These are phyloP conservation scores for Priceomyces fermenticarens DNA, from an alignment of 805 yeast genomes.

Conservation along the genomic window DNA sequence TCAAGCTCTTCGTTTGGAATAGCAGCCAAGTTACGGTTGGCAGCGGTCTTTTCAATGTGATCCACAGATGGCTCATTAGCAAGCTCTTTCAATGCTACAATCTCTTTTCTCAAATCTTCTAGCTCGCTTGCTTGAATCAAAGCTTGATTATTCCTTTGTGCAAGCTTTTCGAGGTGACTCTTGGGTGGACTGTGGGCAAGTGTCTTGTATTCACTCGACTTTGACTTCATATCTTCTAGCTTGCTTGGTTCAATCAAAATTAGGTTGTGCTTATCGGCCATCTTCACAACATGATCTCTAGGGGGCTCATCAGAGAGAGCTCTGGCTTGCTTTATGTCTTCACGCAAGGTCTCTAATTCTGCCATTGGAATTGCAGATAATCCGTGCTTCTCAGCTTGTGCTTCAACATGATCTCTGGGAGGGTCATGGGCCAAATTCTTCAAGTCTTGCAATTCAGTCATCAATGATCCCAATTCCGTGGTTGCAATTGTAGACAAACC, in stretches of 20 bases:
- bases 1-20: conserved; percentile 1
- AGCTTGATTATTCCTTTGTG: conserved; percentile 7
- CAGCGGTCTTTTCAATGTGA: neutral
- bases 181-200: conserved; percentile 15
- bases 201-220: conserved; percentile 6
- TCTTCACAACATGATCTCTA: conserved; percentile 16
- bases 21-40: neutral
- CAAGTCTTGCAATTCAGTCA: conserved; percentile 7
- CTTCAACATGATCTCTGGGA: conserved; percentile 8
- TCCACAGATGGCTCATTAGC: neutral
- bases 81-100: conserved; percentile 7
- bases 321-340: too few species aligned
- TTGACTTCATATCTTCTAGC: neutral
- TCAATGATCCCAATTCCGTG: conserved; percentile 7
- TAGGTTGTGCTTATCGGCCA: conserved; percentile 12
- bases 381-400: conserved; percentile 7
- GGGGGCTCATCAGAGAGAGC: conserved; percentile 12
- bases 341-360: conserved; percentile 7
- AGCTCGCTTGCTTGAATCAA: conserved; percentile 7
- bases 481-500: conserved; percentile 19
- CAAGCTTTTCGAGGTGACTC: conserved; percentile 16
- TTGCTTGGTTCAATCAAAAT: conserved; percentile 5
- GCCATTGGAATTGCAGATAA: conserved; percentile 11
- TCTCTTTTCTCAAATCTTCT: conserved; percentile 8
- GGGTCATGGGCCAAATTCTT: conserved; percentile 12